Base-by-base conservation (phyloP, 768 basidiomycete species). In the Amanita subjunquillea region DNA sequence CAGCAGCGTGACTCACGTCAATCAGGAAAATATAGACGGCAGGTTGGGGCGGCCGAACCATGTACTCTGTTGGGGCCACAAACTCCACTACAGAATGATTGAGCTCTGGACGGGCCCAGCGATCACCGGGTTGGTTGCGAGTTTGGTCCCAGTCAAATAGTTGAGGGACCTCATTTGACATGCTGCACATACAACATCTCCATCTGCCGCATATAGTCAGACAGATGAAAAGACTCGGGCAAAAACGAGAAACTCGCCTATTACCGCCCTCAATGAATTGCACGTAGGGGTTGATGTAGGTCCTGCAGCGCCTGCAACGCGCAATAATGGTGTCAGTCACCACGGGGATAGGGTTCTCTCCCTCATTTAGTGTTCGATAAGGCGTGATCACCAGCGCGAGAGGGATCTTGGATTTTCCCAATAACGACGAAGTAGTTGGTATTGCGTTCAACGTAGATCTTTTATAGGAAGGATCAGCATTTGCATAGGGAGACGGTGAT, bases 141-240 rank as follows among this genome's bases (percentile, higher is more conserved):
- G 76, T 80, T 67, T 93, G 90, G 65, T 99, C 91, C 96, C 96
- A 99, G 65, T 99, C 96, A 64, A 98, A 98, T 48, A 96, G 73
- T 61, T 97, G 94, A 22, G 96, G 96, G 0, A 98, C 94, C 68
- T 98, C 96, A 65, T 98, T 99, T 39, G 91, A 88, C 78, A 98
- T 83, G 61, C 87, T 90, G 67, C 96, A 99, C 92, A 99, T 92
- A 69, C 92, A 95, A 67, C 96, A 99, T 65, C 96, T 88, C 96
- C 96, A 99, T 57, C 88, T 87, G 52, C 4, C 48, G n/a, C 3
- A 48, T 51, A 20, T 50, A 20, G 7, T 38, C 6, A 45, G 30
- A 29, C 32, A 20, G 32, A 27, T 10, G 32, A 13, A 37, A 17
- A 53, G 6, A 36, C 47, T 20, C 22, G 46, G 34, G n/a, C 4